Evolutionary conservation across 768 basidiomycete species (phyloP).

Genomic region (Lactarius evosmus): DNA sequence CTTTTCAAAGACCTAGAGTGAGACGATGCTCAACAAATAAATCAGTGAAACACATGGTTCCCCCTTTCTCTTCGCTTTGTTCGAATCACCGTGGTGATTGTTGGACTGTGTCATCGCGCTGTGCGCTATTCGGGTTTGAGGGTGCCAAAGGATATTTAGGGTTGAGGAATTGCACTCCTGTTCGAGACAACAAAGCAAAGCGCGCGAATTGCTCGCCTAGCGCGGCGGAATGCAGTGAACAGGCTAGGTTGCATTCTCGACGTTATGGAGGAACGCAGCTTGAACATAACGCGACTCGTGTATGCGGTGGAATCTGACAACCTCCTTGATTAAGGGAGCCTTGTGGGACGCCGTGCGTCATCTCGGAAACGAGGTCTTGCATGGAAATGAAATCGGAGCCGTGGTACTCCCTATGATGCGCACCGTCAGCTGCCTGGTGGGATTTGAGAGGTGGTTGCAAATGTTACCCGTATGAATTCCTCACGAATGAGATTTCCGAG

Average conservation of each 20-base stretch:
- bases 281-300: constrained; percentile 32
- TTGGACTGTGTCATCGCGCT: not conserved
- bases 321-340: constrained; percentile 39
- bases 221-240: constrained; percentile 1
- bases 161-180: constrained; percentile 9
- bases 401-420: constrained; percentile 10
- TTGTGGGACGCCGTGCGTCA: constrained; percentile 36
- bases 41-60: not conserved
- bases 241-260: constrained; percentile 7
- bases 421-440: not conserved
- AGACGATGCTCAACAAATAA: not conserved
- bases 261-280: constrained; percentile 31
- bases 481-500: constrained; percentile 30
- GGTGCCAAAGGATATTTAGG: not conserved
- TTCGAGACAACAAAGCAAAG: not conserved
- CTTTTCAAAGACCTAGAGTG: too few species aligned
- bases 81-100: not conserved
- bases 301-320: constrained; percentile 35
- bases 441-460: not conserved
- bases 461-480: constrained; percentile 28
- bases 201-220: constrained; percentile 6
- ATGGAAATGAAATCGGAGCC: constrained; percentile 25
- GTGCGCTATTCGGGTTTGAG: too few species aligned
- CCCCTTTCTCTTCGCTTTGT: not conserved
- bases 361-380: constrained; percentile 31